Conservation (phyloP, 164 flowering plant genomes). For the Umbilicus rupestris region DNA sequence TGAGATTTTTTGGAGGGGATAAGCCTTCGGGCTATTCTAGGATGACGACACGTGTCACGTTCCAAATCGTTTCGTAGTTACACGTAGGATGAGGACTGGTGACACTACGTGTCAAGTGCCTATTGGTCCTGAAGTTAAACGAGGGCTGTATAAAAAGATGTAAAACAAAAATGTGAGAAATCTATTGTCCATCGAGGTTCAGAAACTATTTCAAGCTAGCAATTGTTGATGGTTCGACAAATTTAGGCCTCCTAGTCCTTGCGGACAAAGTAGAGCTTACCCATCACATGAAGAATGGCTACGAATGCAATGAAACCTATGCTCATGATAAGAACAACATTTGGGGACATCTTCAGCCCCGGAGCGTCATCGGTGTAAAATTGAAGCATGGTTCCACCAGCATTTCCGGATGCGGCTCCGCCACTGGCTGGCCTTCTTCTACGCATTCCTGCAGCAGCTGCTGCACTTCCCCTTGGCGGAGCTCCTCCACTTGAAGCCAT, state of each 20-base stretch:
- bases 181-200: background rate
- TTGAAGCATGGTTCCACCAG: conserved; percentile 62
- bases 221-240: background rate
- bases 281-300: conserved; percentile 68
- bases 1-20: background rate
- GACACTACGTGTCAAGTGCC: too few species aligned
- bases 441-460: conserved; percentile 58
- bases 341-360: conserved; percentile 72
- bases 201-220: background rate
- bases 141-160: background rate
- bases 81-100: background rate
- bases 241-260: conserved; percentile 31
- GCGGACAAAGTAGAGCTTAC: conserved; percentile 62
- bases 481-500: conserved; percentile 49
- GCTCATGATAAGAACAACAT: conserved; percentile 77
- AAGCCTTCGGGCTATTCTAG: background rate
- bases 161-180: background rate
- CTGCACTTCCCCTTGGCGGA: conserved; percentile 67
- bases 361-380: conserved; percentile 84
- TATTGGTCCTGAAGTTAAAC: too few species aligned
- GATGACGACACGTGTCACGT: background rate
- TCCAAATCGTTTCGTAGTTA: background rate
- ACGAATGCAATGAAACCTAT: conserved; percentile 78
- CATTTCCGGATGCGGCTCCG: conserved; percentile 35
- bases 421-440: conserved; percentile 49